Percentiles rank a stretch among this genome's conserved stretches.
phyloP scores from a whole-genome alignment of 768 basidiomycete species.

The Tubosaeta sp. region DNA sequence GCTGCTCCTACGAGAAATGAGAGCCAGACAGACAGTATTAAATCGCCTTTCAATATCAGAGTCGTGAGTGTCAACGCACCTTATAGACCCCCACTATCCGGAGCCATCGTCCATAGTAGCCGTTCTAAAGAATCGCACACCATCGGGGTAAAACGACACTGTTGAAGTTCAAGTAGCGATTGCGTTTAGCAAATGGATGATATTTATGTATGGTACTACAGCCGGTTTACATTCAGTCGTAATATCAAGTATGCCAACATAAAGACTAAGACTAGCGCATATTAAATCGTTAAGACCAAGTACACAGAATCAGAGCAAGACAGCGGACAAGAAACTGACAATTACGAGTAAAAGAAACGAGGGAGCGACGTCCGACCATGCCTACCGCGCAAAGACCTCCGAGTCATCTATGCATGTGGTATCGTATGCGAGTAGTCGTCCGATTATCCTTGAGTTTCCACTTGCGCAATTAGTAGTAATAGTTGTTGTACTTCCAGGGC shows the following conservation, averaged over 20 bases:
- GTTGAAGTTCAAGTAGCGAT: too few relatives aligned
- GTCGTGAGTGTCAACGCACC: too few relatives aligned
- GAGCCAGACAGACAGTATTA: too few relatives aligned
- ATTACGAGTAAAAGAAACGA: neutral
- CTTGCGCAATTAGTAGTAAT: conserved; percentile 14
- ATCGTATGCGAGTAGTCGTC: conserved; percentile 14
- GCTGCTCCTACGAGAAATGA: too few relatives aligned
- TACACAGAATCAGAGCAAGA: conserved; percentile 5
- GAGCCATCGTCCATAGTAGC: too few relatives aligned
- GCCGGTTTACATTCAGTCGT: neutral
- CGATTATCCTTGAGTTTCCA: conserved; percentile 10
- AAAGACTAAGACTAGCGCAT: conserved; percentile 3
- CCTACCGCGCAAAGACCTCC: conserved; percentile 1
- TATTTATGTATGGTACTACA: neutral
- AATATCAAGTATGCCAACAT: neutral
- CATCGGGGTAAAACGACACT: too few relatives aligned
- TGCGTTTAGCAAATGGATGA: neutral
- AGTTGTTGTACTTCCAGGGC: conserved; percentile 20
- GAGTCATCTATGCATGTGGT: conserved; percentile 13
- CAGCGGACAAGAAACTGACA: neutral
- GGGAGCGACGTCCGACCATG: neutral
- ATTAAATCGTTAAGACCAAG: conserved; percentile 10
- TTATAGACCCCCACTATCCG: too few relatives aligned
- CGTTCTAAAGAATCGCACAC: too few relatives aligned
- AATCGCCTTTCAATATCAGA: too few relatives aligned